These are phyloP conservation scores for Stygiomarasmius scandens DNA, from an alignment of 1,284 basidiomycete genomes.

Conservation along the genomic window DNA sequence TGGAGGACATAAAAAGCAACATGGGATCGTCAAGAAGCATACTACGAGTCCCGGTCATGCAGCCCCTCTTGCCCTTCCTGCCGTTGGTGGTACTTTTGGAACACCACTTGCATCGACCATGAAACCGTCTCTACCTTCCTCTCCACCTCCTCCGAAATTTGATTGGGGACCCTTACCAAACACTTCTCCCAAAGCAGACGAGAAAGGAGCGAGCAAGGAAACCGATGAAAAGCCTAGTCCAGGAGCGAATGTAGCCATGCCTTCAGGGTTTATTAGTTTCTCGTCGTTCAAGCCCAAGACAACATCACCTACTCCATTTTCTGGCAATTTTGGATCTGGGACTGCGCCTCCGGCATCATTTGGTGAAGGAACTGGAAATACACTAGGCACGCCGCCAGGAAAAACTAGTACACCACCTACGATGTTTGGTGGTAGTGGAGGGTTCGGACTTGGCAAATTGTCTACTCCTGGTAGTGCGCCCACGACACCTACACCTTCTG, in stretches of 20 bases:
- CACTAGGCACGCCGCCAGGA: background rate
- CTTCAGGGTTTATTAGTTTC: background rate
- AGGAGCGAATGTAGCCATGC: background rate
- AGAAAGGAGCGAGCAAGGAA: slow-evolving; percentile 23
- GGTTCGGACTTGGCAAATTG: background rate
- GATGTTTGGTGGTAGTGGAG: background rate
- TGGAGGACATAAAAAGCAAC: slow-evolving; percentile 41
- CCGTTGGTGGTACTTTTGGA: background rate
- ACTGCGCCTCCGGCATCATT: no score
- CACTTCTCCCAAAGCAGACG: slow-evolving; percentile 20
- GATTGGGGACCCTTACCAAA: slow-evolving; percentile 68
- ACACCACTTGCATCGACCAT: slow-evolving; percentile 6
- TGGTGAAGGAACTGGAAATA: no score
- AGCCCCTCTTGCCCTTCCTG: background rate
- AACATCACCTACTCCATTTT: background rate
- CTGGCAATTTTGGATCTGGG: slow-evolving; percentile 1
- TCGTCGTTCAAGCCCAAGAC: background rate
- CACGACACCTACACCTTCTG: no score
- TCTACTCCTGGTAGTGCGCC: no score
- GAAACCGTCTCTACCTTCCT: slow-evolving; percentile 27
- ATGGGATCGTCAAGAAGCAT: slow-evolving; percentile 44
- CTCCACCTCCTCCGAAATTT: slow-evolving; percentile 46
- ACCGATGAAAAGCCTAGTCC: slow-evolving; percentile 14
- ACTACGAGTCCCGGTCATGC: slow-evolving; percentile 22
- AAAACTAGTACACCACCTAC: background rate